phyloP scores from a whole-genome alignment of 768 basidiomycete species.

The Rubroboletus pulcherrimus region DNA sequence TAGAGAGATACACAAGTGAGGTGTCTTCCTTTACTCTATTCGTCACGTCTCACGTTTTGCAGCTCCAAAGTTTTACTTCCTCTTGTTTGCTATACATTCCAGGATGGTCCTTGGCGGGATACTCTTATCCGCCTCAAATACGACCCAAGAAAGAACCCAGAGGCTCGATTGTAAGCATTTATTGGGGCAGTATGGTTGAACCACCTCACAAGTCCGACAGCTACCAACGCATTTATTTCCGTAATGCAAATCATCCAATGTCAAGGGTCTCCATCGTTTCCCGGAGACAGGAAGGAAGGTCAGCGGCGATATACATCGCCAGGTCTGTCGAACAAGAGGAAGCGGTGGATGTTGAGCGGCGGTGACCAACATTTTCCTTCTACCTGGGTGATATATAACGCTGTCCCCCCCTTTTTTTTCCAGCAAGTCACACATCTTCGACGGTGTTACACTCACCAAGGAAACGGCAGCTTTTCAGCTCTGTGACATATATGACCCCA shows the following conservation, averaged over 20 bases:
- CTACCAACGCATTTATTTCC: constrained; percentile 89
- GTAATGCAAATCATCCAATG: constrained; percentile 81
- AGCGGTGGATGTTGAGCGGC: constrained; percentile 29
- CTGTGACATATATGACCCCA: constrained; percentile 85
- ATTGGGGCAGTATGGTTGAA: background rate
- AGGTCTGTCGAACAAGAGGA: constrained; percentile 35
- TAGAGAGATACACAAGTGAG: constrained; percentile 74
- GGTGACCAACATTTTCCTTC: constrained; percentile 18
- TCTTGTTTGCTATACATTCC: constrained; percentile 80
- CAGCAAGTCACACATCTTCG: constrained; percentile 81
- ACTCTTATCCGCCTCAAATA: constrained; percentile 83
- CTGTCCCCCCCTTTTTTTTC: background rate
- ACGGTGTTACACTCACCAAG: constrained; percentile 73
- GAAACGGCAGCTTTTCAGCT: constrained; percentile 94
- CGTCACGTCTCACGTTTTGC: constrained; percentile 4
- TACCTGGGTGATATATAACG: background rate
- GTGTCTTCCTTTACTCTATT: background rate
- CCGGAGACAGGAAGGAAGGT: constrained; percentile 50
- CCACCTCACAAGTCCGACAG: constrained; percentile 39
- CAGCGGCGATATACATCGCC: constrained; percentile 19
- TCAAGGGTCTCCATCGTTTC: constrained; percentile 71
- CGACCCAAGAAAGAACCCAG: constrained; percentile 76
- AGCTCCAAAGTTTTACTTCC: constrained; percentile 84
- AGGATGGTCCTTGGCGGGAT: constrained; percentile 93
- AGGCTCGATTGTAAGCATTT: constrained; percentile 68